A percentile compares a stretch with the other conserved stretches of the same genome.
Evolutionary conservation across 2,329 filamentous ascomycete species (phyloP).

Genomic region (Botrytis porri): DNA sequence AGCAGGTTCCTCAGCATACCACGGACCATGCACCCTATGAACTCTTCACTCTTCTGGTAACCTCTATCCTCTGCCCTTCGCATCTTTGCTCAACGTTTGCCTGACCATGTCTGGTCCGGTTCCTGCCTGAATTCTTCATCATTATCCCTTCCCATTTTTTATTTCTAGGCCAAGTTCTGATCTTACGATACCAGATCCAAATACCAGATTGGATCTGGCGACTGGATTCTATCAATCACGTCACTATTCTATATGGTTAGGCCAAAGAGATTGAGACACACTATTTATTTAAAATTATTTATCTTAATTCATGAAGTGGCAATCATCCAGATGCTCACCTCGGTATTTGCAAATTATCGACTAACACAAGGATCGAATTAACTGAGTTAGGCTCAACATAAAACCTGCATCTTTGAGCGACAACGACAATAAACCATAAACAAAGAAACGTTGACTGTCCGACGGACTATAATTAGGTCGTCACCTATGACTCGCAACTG

Average conservation of each 20-base stretch:
- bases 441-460: background rate
- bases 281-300: background rate
- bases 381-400: background rate
- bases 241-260: background rate
- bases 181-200: background rate
- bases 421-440: background rate
- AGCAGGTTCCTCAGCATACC: background rate
- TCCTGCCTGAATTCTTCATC: background rate
- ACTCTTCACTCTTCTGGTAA: background rate
- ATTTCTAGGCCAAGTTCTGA: background rate
- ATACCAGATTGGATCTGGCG: background rate
- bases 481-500: background rate
- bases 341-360: background rate
- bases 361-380: background rate
- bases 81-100: background rate
- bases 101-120: background rate
- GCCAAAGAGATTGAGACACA: background rate
- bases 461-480: background rate
- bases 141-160: background rate
- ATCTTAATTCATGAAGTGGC: background rate
- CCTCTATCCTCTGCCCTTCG: no score
- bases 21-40: background rate
- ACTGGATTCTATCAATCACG: background rate
- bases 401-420: background rate
- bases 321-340: background rate